These are phyloP conservation scores for Triglochin maritima DNA, from an alignment of 106 monocot genomes.

Conservation along the genomic window DNA sequence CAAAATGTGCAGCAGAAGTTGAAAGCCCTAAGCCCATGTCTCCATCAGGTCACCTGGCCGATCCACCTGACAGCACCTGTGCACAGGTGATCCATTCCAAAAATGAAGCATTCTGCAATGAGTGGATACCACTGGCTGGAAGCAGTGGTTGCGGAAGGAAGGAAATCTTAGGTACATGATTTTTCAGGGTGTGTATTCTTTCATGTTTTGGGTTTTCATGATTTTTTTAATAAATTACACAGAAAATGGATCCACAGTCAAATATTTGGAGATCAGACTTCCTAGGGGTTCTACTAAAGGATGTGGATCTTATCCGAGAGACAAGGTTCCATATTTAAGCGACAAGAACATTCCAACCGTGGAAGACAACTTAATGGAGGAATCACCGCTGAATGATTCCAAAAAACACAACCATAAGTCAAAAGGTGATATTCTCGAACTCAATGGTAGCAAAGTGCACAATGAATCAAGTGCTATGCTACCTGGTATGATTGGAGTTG, in stretches of 20 bases:
- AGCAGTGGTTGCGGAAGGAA: slow-evolving; percentile 23
- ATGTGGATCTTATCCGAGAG: slow-evolving; percentile 18
- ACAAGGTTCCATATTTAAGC: slow-evolving; percentile 16
- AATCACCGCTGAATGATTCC: slow-evolving; percentile 9
- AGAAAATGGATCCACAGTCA: slow-evolving; percentile 44
- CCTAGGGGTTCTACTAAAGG: slow-evolving; percentile 14
- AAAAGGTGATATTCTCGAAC: slow-evolving; percentile 4
- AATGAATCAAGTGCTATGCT: slow-evolving; percentile 17
- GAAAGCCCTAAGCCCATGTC: slow-evolving; percentile 46
- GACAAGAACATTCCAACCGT: slow-evolving; percentile 19
- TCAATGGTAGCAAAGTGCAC: slow-evolving; percentile 11
- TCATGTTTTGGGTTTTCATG: background rate
- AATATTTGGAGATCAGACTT: slow-evolving; percentile 44
- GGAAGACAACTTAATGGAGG: slow-evolving; percentile 12
- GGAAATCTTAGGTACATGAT: slow-evolving; percentile 36
- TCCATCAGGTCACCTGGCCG: slow-evolving; percentile 39
- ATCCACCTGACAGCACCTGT: slow-evolving; percentile 69
- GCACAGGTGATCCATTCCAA: slow-evolving; percentile 63
- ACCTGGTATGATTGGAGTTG: slow-evolving; percentile 28
- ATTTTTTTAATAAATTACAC: background rate
- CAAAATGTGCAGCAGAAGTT: slow-evolving; percentile 47
- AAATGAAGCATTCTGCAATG: slow-evolving; percentile 36
- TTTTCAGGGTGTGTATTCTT: background rate
- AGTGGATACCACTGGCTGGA: slow-evolving; percentile 25
- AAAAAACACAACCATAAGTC: slow-evolving; percentile 5